Evolutionary conservation across 129 eudicot genomes (phyloP), one percentile per base, ranked within the genome.

Genomic region (Chrysanthemum seticuspe): DNA sequence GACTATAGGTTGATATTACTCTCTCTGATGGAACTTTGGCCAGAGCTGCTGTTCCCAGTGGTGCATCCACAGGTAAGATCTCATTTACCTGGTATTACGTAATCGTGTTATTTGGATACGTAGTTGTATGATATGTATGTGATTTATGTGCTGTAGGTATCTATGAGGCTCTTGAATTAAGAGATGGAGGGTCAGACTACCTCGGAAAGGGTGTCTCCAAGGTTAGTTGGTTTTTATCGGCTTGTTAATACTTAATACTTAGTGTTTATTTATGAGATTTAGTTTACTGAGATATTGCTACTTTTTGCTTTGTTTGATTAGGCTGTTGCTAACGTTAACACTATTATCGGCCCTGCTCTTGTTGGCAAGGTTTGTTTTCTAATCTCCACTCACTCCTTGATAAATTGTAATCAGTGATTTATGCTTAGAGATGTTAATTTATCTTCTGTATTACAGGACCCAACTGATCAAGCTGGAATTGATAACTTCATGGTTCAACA

Each of bases 1-100:
- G 47, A 61, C 29, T 51, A 13, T 13, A 94, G 99, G 97, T 91
- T 25, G 99, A 94, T 76, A 80, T 88, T 13, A 80, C 71, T 66
- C 85, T 88, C 14, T 82, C 89, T 2, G 80, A 88, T 74, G 97
- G 96, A 36, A 47, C 78, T 52, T 81, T 56, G 44, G 90, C 94
- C n/a, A 81, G 99, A 76, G 99, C 97, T 64, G 97, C 97, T 62
- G 99, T 94, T 40, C 99, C 97, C 7, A 90, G 99, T 73, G 99
- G 99, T 77, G 99, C 99, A 80, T 94, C 99, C 83, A 94, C 97
- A 13, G 99, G 99, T 94, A 80, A 74, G 80, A 82, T 67, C 59
- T 65, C 64, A 54, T 63, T 63, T 19, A 11, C 7, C 6, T 1
- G 0, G 40, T 5, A 34, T 34, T 34, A 4, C 40, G 15, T 51